Evolutionary conservation across 2,329 filamentous ascomycete species (phyloP), one percentile per base, ranked within the genome.

Genomic region (Grosmannia penicillata): DNA sequence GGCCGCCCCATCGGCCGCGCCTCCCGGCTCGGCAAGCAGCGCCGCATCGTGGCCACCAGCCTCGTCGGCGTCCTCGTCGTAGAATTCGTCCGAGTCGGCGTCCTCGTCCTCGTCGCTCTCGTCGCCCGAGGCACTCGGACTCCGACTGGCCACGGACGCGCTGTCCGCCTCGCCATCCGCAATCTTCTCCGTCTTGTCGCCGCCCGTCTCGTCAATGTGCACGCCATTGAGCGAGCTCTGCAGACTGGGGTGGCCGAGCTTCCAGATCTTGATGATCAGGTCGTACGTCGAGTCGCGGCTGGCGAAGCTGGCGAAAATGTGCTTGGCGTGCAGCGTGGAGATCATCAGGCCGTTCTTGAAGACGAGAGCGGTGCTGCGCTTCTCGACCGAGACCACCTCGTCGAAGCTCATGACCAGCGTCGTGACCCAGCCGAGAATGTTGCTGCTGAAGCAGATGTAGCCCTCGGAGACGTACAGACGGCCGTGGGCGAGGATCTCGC

Each of bases 301-400:
- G 6, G 94, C 79, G 47, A 98, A 84, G 59, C 87, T 95, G 39
- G 91, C 87, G 59, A 98, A 98, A 1, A 93, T 78, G 52, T 98
- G 91, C 47, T 91, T 86, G 31, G 91, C 86, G 55, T 98, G 91
- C 11, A 96, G 64, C 0, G 91, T 98, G 36, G 93, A 86, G 31
- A 98, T 93, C 61, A 94, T 91, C 39, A 98, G 82, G 4, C 89
- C 93, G 53, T 98, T 98, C 43, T 93, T 93, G 60, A 98, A 96
- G 2, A 98, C 68, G 43, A 98, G 70, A 1, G 91, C 91, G 0
- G 91, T 98, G 54, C 78, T 95, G 56, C 93, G 82, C 63, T 96
- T 96, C 60, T 98, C 91, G 8, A 98, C 82, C 1, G 89, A 86
- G 17, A 96, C 84, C 41, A 98, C 84, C 57, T 98, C 91, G 53